Evolutionary conservation across 768 basidiomycete genomes (phyloP).

Genomic region (Leccinum sublutescens): DNA sequence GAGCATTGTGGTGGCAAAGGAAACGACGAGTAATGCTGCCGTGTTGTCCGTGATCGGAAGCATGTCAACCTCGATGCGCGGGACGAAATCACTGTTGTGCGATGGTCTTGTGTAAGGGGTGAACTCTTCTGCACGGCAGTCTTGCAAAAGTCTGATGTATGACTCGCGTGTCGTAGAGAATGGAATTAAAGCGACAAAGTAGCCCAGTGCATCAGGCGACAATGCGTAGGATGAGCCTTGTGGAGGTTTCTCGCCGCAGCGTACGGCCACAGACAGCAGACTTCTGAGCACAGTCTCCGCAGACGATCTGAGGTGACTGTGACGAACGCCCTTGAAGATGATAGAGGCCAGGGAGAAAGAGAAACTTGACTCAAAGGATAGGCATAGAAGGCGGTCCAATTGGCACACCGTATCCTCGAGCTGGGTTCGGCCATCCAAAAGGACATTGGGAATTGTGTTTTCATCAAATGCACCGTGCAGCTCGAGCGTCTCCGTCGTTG

Average conservation of each 20-base stretch:
- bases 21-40: constrained; percentile 68
- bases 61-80: constrained; percentile 53
- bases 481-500: constrained; percentile 64
- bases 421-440: constrained; percentile 61
- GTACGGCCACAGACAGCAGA: constrained; percentile 59
- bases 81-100: constrained; percentile 46
- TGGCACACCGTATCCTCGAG: constrained; percentile 70
- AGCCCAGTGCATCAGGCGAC: constrained; percentile 63
- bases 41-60: constrained; percentile 61
- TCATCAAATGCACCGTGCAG: constrained; percentile 56
- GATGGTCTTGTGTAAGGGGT: constrained; percentile 37
- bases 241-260: constrained; percentile 34
- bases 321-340: constrained; percentile 84
- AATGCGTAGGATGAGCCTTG: constrained; percentile 47
- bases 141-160: constrained; percentile 60
- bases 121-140: constrained; percentile 55
- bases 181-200: constrained; percentile 77
- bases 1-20: constrained; percentile 75
- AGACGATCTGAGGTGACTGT: constrained; percentile 57
- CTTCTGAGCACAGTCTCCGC: constrained; percentile 62
- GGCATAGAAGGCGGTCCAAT: constrained; percentile 66
- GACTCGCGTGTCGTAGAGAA: constrained; percentile 55
- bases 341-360: constrained; percentile 81
- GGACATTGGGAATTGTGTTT: constrained; percentile 49
- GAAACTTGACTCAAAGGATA: constrained; percentile 78